phyloP scores from a whole-genome alignment of 208 protist genomes.

The Strigomonas oncopelti region DNA sequence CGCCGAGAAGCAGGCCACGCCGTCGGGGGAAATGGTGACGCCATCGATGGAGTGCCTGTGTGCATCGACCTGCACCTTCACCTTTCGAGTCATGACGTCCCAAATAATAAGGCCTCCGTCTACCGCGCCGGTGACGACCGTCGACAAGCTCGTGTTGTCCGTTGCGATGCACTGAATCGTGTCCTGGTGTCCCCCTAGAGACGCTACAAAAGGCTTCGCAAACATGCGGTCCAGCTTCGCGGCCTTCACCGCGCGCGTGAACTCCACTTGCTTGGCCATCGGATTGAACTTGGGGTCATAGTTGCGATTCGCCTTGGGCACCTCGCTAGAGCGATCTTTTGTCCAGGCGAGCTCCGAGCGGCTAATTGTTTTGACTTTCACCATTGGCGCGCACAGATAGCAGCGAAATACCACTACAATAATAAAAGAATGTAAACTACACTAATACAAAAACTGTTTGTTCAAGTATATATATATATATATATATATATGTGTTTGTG shows the following conservation, averaged over 20 bases:
- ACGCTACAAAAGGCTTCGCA: constrained; percentile 95
- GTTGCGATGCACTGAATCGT: constrained; percentile 89
- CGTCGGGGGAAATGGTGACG: constrained; percentile 84
- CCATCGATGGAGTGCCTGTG: constrained; percentile 95
- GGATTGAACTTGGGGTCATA: constrained; percentile 93
- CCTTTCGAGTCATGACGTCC: constrained; percentile 78
- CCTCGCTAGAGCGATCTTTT: constrained; percentile 84
- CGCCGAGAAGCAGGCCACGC: constrained; percentile 88
- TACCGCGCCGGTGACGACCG: constrained; percentile 76
- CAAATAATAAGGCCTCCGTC: constrained; percentile 90
- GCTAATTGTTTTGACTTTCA: constrained; percentile 93
- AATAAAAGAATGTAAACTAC: no score
- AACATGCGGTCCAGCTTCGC: constrained; percentile 96
- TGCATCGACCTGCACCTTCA: constrained; percentile 71
- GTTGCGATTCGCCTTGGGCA: constrained; percentile 90
- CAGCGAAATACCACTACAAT: no score
- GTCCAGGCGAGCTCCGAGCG: constrained; percentile 91
- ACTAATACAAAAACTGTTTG: no score
- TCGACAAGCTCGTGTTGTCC: constrained; percentile 83
- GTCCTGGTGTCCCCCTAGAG: constrained; percentile 87
- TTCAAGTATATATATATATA: no score
- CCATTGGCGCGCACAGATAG: constrained; percentile 65
- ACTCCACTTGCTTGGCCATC: constrained; percentile 96
- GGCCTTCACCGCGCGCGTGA: constrained; percentile 93
- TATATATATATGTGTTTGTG: no score